These are phyloP conservation scores for Epichloe uncinata DNA, from an alignment of 2,329 filamentous ascomycete species.

Conservation along the genomic window DNA sequence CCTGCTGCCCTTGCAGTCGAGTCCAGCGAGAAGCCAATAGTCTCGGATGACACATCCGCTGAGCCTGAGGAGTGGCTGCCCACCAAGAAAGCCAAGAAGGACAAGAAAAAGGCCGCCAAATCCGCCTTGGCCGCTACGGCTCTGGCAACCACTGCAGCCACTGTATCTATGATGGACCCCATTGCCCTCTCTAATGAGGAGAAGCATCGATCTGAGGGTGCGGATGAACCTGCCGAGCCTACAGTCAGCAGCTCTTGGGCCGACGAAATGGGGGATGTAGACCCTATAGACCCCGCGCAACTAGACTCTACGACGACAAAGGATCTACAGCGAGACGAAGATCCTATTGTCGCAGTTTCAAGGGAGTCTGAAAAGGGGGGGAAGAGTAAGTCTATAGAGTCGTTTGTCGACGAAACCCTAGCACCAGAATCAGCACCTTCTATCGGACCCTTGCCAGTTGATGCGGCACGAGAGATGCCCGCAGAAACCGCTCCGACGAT, in stretches of 20 bases:
- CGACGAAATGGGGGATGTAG: conserved; percentile 7
- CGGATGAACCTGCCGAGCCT: not conserved
- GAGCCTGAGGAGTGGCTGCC: conserved; percentile 6
- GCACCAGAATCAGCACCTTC: not conserved
- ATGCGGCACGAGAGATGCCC: not conserved
- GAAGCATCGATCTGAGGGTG: not conserved
- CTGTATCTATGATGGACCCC: not conserved
- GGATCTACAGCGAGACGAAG: conserved; percentile 6
- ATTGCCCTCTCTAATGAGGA: not conserved
- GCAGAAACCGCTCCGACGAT: not conserved
- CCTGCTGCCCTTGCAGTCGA: not conserved
- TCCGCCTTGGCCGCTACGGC: conserved; percentile 11
- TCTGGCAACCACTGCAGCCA: conserved; percentile 2
- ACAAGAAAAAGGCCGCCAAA: conserved; percentile 24
- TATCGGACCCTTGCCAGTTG: not conserved
- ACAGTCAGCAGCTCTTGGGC: conserved; percentile 6
- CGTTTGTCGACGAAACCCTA: not conserved
- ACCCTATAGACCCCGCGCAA: not conserved
- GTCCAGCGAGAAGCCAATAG: not conserved
- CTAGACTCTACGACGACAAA: not conserved
- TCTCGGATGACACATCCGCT: conserved; percentile 1
- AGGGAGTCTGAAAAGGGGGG: conserved; percentile 30
- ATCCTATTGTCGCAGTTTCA: conserved; percentile 22
- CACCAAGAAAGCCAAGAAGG: conserved; percentile 18
- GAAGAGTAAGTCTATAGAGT: conserved; percentile 8